Conservation (phyloP, 2,329 filamentous ascomycete genomes). For the Arthrobotrys iridis region DNA sequence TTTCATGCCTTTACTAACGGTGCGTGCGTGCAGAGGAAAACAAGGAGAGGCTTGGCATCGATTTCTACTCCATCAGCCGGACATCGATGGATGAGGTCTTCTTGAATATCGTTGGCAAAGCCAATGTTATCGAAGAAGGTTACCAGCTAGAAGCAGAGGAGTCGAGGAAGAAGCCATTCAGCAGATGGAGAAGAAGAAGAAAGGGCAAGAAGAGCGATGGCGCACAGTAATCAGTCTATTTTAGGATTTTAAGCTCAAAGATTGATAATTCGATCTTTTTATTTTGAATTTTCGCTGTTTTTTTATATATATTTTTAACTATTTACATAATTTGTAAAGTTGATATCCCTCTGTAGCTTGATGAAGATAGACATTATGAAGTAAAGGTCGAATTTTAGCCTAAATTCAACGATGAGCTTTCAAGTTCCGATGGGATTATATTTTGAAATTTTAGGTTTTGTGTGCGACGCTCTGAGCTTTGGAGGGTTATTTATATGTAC, state of each 20-base stretch:
- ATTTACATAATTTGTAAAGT: no score
- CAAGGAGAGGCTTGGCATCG: slow-evolving; percentile 74
- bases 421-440: no score
- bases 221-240: neutral
- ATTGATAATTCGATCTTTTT: no score
- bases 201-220: slow-evolving; percentile 14
- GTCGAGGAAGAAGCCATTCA: slow-evolving; percentile 46
- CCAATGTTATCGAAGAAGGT: slow-evolving; percentile 80
- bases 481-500: no score
- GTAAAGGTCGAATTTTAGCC: no score
- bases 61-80: slow-evolving; percentile 86
- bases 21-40: slow-evolving; percentile 69
- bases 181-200: slow-evolving; percentile 29
- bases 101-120: slow-evolving; percentile 80
- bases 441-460: no score
- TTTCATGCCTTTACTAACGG: neutral
- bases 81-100: slow-evolving; percentile 94
- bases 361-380: no score
- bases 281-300: no score
- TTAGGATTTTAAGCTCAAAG: neutral
- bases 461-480: no score
- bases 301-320: no score
- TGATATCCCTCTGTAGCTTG: no score
- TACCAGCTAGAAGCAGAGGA: slow-evolving; percentile 50
- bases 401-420: no score